phyloP scores from a whole-genome alignment of 2,329 filamentous ascomycete genomes.

The Colletotrichum gloeosporioides region DNA sequence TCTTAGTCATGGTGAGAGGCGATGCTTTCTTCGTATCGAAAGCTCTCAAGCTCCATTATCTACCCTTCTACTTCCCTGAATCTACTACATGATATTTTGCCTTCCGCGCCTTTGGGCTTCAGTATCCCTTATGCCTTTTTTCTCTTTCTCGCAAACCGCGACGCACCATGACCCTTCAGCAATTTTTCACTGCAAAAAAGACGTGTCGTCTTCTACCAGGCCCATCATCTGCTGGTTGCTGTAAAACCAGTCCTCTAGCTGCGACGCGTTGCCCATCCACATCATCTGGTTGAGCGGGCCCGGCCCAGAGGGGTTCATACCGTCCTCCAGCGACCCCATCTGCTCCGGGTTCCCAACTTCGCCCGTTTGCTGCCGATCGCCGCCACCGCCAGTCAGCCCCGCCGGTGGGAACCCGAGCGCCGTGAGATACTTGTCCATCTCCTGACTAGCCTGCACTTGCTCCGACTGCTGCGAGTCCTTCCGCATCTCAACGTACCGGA shows the following conservation, averaged over 20 bases:
- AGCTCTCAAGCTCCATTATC: not conserved
- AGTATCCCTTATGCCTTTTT: not conserved
- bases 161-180: not conserved
- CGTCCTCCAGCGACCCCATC: not conserved
- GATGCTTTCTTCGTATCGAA: not conserved
- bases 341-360: not conserved
- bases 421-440: conserved; percentile 57
- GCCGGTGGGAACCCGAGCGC: conserved; percentile 50
- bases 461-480: conserved; percentile 28
- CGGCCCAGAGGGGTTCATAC: conserved; percentile 6
- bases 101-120: not conserved
- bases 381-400: not conserved
- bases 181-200: not conserved
- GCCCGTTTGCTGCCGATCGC: conserved; percentile 11
- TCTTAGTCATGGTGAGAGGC: not conserved
- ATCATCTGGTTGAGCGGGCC: conserved; percentile 28
- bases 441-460: conserved; percentile 36
- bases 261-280: conserved; percentile 42
- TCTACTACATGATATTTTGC: not conserved
- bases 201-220: conserved; percentile 32
- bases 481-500: conserved; percentile 63
- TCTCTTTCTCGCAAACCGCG: not conserved
- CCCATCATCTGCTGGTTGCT: conserved; percentile 42
- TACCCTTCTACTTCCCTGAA: not conserved
- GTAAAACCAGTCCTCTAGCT: conserved; percentile 43